Evolutionary conservation across 2,329 filamentous ascomycete species (phyloP).

Genomic region (Juglanconis oblonga): DNA sequence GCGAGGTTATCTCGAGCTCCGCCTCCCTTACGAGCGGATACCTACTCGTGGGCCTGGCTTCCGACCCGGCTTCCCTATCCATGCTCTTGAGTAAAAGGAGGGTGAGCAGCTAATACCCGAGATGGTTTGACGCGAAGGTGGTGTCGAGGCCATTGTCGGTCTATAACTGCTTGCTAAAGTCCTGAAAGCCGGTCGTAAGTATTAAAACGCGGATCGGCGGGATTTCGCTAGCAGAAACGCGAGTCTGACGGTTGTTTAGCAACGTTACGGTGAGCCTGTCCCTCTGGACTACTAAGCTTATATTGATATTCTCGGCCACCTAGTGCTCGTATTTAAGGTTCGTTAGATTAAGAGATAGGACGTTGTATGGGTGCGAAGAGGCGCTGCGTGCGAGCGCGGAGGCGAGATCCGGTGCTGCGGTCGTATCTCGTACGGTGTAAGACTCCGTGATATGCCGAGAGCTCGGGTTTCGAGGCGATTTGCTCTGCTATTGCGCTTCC

Average conservation of each 20-base stretch:
- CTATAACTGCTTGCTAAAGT: constrained; percentile 11
- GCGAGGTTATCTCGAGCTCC: too few relatives aligned
- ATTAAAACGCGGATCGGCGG: neutral
- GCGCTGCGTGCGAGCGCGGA: constrained; percentile 21
- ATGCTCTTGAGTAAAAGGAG: constrained; percentile 20
- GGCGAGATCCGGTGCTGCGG: constrained; percentile 28
- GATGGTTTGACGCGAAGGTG: constrained; percentile 17
- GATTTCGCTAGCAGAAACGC: neutral
- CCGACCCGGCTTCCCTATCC: constrained; percentile 6
- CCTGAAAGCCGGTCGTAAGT: neutral
- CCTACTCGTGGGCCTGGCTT: neutral
- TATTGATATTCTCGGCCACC: constrained; percentile 28
- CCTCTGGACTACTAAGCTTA: neutral
- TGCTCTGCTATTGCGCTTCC: constrained; percentile 32
- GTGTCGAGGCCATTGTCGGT: constrained; percentile 17
- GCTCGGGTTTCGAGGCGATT: constrained; percentile 26
- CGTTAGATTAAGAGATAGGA: constrained; percentile 30
- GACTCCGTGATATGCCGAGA: constrained; percentile 32
- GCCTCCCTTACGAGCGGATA: too few relatives aligned
- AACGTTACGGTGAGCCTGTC: too few relatives aligned
- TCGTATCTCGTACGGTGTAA: constrained; percentile 34
- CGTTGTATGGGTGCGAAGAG: constrained; percentile 28
- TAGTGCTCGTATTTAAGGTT: constrained; percentile 26
- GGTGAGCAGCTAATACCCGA: constrained; percentile 21
- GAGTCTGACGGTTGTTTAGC: neutral